These are phyloP conservation scores for Aciculoconidium aculeatum DNA, from an alignment of 805 yeast genomes.

Conservation along the genomic window DNA sequence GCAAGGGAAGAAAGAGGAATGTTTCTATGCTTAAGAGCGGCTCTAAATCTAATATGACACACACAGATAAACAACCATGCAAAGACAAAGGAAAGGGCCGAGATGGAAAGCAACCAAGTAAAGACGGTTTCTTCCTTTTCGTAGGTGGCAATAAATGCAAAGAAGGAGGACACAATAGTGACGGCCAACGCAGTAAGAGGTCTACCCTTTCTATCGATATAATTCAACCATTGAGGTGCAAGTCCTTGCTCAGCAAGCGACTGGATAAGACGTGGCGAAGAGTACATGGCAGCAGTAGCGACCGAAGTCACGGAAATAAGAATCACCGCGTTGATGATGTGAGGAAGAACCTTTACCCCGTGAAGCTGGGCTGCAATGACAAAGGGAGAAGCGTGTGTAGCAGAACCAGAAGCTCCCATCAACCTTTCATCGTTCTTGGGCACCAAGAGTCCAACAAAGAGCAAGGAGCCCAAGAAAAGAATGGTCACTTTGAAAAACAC, in stretches of 20 bases:
- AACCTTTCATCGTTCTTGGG: slow-evolving; percentile 28
- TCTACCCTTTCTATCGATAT: slow-evolving; percentile 21
- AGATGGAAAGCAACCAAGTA: slow-evolving; percentile 25
- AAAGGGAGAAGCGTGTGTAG: slow-evolving; percentile 21
- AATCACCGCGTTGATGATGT: slow-evolving; percentile 28
- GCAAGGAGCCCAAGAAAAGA: slow-evolving; percentile 24
- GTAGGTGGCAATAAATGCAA: slow-evolving; percentile 23
- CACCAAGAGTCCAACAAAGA: slow-evolving; percentile 32
- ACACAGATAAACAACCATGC: slow-evolving; percentile 21
- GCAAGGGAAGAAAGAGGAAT: slow-evolving; percentile 19
- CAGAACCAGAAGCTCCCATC: slow-evolving; percentile 25
- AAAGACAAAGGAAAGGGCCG: slow-evolving; percentile 21
- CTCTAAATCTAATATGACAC: slow-evolving; percentile 26
- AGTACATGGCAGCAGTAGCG: slow-evolving; percentile 28
- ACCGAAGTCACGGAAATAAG: slow-evolving; percentile 27
- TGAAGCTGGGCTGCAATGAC: slow-evolving; percentile 24
- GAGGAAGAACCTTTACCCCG: slow-evolving; percentile 22
- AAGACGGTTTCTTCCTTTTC: slow-evolving; percentile 27
- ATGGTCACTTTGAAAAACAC: slow-evolving; percentile 22
- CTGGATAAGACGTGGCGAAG: slow-evolving; percentile 19
- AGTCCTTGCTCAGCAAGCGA: slow-evolving; percentile 23
- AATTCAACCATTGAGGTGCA: slow-evolving; percentile 23
- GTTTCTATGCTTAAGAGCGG: slow-evolving; percentile 18
- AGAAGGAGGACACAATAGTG: slow-evolving; percentile 17
- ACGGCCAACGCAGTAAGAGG: slow-evolving; percentile 23